Base-by-base conservation (phyloP, 2,329 filamentous ascomycete genomes). In the Penicillium verrucosum region DNA sequence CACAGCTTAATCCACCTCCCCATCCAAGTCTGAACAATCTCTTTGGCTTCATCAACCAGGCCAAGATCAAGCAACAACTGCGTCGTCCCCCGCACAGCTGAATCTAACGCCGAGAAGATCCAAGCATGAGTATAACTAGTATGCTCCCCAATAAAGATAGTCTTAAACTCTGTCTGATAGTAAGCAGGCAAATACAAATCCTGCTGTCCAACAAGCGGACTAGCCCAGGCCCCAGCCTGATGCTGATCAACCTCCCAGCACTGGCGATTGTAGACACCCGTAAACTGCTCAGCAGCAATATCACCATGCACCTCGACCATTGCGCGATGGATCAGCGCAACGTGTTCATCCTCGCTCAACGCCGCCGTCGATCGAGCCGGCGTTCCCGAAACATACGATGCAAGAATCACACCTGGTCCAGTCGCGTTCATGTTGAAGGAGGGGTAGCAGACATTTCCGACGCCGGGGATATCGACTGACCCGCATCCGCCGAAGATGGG, bases 181-280 rank as follows among this genome's bases (percentile, higher is more conserved):
- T 89, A 90, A n/a, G 87, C 84, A 0, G 88, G 87, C 9, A 90
- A 75, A 63, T 87, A 90, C 25, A 89, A 67, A 62, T 87, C 80
- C 66, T 90, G 87, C 73, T 89, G 85, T 0, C 86, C 86, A 0
- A 85, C 76, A 0, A 77, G 72, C 0, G 87, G 86, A 5, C 72
- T 70, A 1, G 82, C 82, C 87, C 86, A 90, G 7, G 82, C 81
- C 5, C 83, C 86, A 1, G 80, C 81, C 68, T 86, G 80, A 57
- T 83, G 80, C 57, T 83, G 80, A 60, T 89, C 85, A 8, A 80
- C 70, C 50, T 81, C 76, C 87, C 87, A 90, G 76, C 87, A 89
- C 48, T 83, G 80, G 1, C 87, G 78, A 55, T 86, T 80, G 63
- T 84, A 88, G 36, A 81, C 80, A 45, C 87, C 87, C 0, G 86